These are phyloP conservation scores for Sarocladiaceae sp. DNA, from an alignment of 2,329 filamentous ascomycete genomes.

Conservation along the genomic window DNA sequence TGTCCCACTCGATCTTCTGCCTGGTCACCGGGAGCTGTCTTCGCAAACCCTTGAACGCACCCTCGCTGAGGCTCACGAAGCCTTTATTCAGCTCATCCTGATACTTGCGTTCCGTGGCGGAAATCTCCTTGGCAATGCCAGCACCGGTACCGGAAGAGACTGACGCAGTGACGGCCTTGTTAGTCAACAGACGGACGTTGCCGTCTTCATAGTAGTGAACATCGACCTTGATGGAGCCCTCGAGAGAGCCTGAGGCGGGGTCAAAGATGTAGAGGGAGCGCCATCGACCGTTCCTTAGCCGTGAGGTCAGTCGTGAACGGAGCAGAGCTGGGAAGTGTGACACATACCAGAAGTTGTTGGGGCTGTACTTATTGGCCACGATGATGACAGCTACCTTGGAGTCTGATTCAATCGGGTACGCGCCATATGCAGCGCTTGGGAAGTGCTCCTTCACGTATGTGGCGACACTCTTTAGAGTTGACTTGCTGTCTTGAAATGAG, in stretches of 20 bases:
- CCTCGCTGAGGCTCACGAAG: conserved; percentile 84
- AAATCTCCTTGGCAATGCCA: conserved; percentile 74
- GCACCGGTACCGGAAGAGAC: conserved; percentile 60
- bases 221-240: conserved; percentile 83
- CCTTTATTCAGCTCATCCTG: conserved; percentile 94
- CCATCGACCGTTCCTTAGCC: conserved; percentile 86
- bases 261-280: conserved; percentile 80
- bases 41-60: conserved; percentile 88
- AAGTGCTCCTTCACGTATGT: conserved; percentile 86
- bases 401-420: conserved; percentile 75
- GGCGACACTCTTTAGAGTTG: conserved; percentile 71
- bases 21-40: conserved; percentile 93
- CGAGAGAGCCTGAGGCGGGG: conserved; percentile 62
- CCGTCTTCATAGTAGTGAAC: conserved; percentile 99
- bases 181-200: conserved; percentile 90
- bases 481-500: conserved; percentile 58
- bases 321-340: neutral
- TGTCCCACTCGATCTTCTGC: conserved; percentile 99
- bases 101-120: conserved; percentile 79
- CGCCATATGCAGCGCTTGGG: conserved; percentile 73
- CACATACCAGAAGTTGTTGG: conserved; percentile 89
- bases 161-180: conserved; percentile 64
- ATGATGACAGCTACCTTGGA: conserved; percentile 74
- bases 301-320: neutral
- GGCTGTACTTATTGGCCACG: conserved; percentile 95